Base-by-base conservation (phyloP, 2,329 filamentous ascomycete species). In the Thielaviopsis musarum region DNA sequence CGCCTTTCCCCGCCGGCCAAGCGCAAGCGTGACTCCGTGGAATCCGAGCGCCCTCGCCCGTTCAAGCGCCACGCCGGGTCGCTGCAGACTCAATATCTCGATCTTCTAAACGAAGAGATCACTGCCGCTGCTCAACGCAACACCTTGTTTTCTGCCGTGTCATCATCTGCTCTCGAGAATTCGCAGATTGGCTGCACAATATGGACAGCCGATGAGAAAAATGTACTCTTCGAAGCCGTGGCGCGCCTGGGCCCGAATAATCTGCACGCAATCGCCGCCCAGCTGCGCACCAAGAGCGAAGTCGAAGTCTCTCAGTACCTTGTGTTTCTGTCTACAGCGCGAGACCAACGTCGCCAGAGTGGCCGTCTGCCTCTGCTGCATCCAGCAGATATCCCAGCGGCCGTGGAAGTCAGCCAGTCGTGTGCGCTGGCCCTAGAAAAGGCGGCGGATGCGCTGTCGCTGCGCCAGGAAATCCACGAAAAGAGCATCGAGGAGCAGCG, bases 141-240 rank as follows among this genome's bases (percentile, higher is more conserved):
- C 7, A 15, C 28, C 13, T 53, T 61, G 4, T 54, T 52, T 15
- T 28, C 45, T 9, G 22, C 21, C 15, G 22, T 21, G n/a, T 10
- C 57, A 1, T 26, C 34, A 2, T n/a, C 21, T 34, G 77, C 80
- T 28, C 80, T 85, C 57, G 68, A 75, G 19, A 77, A 83, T 64
- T 76, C 74, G 9, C 86, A 89, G 65, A 72, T 90, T 56, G 90
- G 89, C 22, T 75, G 81, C 26, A 82, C 83, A 0, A 64, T 71
- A 12, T 97, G 91, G 91, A 83, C 79, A 0, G 62, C 77, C 0
- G 65, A 72, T 1, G 91, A 96, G 66, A 95, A 95, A 67, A 73
- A 77, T 1, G 65, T 73, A 0, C 79, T 95, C 61, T 95, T 88
- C 68, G 73, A 78, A 15, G 77, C 80, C 0, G 69, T 94, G 2